A percentile compares a stretch with the other conserved stretches of the same genome.
These are phyloP conservation scores for Pythium rishiriense DNA, from an alignment of 352 stramenopile species.

Conservation along the genomic window DNA sequence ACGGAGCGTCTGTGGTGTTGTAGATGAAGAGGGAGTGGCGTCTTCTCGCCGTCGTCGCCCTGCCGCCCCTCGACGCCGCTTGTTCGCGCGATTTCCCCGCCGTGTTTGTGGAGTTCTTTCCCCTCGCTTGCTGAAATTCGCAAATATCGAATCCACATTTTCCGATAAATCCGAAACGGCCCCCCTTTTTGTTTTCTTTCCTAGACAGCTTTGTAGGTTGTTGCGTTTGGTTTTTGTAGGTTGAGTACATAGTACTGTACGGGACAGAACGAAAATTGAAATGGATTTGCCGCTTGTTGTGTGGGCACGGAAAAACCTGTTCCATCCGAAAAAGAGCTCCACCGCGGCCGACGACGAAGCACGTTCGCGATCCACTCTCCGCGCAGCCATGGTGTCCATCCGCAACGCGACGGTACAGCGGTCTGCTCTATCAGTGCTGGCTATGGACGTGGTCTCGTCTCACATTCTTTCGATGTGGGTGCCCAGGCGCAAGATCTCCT, in stretches of 20 bases:
- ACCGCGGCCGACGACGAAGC: background rate
- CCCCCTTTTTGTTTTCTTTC: background rate
- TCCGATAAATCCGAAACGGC: background rate
- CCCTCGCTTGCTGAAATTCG: slow-evolving; percentile 5
- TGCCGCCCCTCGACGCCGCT: background rate
- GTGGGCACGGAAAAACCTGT: slow-evolving; percentile 18
- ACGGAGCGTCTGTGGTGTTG: background rate
- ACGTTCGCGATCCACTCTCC: background rate
- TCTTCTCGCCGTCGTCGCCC: background rate
- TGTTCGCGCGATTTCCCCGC: slow-evolving; percentile 3
- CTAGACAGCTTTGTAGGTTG: background rate
- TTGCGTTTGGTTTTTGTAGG: slow-evolving; percentile 12
- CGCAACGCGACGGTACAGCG: slow-evolving; percentile 88
- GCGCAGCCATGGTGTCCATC: slow-evolving; percentile 91
- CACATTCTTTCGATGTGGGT: background rate
- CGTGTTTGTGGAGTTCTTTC: slow-evolving; percentile 15
- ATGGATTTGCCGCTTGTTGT: background rate
- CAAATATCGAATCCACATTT: slow-evolving; percentile 4
- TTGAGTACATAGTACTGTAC: slow-evolving; percentile 8
- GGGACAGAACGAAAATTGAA: slow-evolving; percentile 22
- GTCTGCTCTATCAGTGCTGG: background rate
- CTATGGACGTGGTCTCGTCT: background rate
- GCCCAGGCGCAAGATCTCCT: slow-evolving; percentile 93
- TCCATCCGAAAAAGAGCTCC: background rate
- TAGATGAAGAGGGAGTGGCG: background rate